Evolutionary conservation across 495 filamentous ascomycete species (phyloP), one percentile per base, ranked within the genome.

Genomic region (Pyrenopolyporus hunteri): DNA sequence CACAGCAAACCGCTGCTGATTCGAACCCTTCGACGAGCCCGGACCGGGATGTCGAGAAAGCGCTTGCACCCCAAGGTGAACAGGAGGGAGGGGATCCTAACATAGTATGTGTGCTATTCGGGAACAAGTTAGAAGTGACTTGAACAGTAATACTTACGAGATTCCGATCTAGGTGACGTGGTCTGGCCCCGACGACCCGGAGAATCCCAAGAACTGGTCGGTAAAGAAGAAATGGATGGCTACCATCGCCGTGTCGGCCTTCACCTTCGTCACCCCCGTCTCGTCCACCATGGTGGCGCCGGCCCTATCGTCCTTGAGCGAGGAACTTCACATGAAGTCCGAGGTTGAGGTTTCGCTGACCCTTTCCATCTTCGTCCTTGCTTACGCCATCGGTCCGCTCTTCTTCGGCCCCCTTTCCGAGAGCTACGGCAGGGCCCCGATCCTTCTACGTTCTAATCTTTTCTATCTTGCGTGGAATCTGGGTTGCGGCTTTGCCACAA

Each of bases 171-270:
- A 29, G 26, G 26, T 71, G 22, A 61, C 59, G 16, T 73, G 66
- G 66, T 55, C 66, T 17, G 51, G 60, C 2, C 57, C 57, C 8
- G 25, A 61, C 20, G 71, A 74, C 42, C 67, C 67, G 1, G 14
- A 14, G 4, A 67, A 67, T 44, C 70, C 70, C 2, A 53, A 68
- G 33, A 68, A 70, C 60, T 72, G 67, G 67, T 43, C 73, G 0
- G 69, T 40, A 10, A 67, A 58, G 9, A 74, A 76, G 48, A 88
- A 88, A 73, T 89, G 85, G 86, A 75, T 77, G 1, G 81, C 80
- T 1, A 82, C 82, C 0, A 56, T 83, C 6, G 74, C 80, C 22
- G 72, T 85, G 3, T 85, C 60, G 0, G 20, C 56, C 8, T 57
- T 55, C 42, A 42, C 43, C 1, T 64, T 74, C 40, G 42, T 73